These are phyloP conservation scores for Diutina scorzettiae DNA, from an alignment of 1,139 yeast genomes.

Conservation along the genomic window DNA sequence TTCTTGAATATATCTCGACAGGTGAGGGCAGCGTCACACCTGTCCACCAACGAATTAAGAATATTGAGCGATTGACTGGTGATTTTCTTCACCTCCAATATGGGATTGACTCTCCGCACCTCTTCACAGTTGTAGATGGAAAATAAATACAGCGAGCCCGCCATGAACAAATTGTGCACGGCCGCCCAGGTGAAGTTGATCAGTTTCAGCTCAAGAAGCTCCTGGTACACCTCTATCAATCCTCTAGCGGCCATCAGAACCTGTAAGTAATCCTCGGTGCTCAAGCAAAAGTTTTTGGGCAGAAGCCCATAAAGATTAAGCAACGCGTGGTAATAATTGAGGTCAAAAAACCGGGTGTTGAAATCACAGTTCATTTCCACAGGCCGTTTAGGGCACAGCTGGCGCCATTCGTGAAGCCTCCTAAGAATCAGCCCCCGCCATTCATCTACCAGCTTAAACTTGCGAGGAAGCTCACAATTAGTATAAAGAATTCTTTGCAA, in stretches of 20 bases:
- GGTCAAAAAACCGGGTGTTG: constrained; percentile 52
- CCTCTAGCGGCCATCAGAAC: constrained; percentile 58
- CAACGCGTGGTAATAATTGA: constrained; percentile 70
- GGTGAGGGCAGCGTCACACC: constrained; percentile 68
- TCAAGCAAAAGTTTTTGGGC: constrained; percentile 50
- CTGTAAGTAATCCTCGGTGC: constrained; percentile 38
- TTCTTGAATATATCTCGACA: constrained; percentile 62
- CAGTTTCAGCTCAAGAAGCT: constrained; percentile 40
- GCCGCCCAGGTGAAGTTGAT: constrained; percentile 92
- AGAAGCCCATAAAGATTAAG: constrained; percentile 66
- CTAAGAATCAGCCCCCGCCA: constrained; percentile 47
- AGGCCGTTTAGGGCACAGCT: constrained; percentile 41
- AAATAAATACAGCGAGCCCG: constrained; percentile 75
- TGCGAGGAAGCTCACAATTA: constrained; percentile 56
- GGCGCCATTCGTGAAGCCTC: constrained; percentile 51
- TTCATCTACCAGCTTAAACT: constrained; percentile 37
- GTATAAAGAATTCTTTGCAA: constrained; percentile 64
- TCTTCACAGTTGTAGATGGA: constrained; percentile 58
- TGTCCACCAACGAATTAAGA: constrained; percentile 46
- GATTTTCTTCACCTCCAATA: constrained; percentile 41
- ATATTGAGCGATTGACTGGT: constrained; percentile 51
- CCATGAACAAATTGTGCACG: constrained; percentile 78
- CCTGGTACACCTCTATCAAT: constrained; percentile 51
- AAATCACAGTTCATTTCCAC: constrained; percentile 65
- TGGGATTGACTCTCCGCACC: constrained; percentile 33